Conservation (phyloP, 1,284 basidiomycete genomes). For the Hymenochaete sp. region DNA sequence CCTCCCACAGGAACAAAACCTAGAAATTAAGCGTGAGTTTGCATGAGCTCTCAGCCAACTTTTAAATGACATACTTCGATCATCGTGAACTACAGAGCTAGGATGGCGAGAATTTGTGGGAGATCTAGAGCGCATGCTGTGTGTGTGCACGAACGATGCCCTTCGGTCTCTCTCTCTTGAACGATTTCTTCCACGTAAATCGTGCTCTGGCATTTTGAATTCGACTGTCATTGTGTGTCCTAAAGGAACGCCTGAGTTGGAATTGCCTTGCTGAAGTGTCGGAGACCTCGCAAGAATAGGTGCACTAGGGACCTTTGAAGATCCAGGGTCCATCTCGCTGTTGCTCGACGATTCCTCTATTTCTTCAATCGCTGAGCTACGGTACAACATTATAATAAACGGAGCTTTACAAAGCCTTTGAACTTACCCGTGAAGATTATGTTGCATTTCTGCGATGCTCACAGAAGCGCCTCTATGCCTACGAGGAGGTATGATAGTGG, state of each 20-base stretch:
- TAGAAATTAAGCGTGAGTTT: background rate
- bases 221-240: constrained; percentile 49
- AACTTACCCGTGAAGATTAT: background rate
- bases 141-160: background rate
- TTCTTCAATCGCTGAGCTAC: background rate
- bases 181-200: constrained; percentile 1
- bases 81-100: constrained; percentile 13
- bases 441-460: background rate
- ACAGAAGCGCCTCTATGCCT: background rate
- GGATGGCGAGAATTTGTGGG: constrained; percentile 7
- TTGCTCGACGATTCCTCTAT: background rate
- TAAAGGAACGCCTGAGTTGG: constrained; percentile 20
- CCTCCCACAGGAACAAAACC: constrained; percentile 8
- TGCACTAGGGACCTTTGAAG: background rate
- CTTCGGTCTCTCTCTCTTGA: constrained; percentile 8
- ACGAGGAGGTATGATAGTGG: constrained; percentile 8
- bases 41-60: too few species aligned
- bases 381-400: background rate
- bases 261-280: constrained; percentile 6
- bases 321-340: background rate
- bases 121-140: constrained; percentile 5
- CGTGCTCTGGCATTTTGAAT: constrained; percentile 30
- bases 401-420: background rate
- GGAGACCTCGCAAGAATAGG: constrained; percentile 4
- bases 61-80: constrained; percentile 7